Evolutionary conservation across 495 filamentous ascomycete species (phyloP).

Genomic region (Xylona heveae): DNA sequence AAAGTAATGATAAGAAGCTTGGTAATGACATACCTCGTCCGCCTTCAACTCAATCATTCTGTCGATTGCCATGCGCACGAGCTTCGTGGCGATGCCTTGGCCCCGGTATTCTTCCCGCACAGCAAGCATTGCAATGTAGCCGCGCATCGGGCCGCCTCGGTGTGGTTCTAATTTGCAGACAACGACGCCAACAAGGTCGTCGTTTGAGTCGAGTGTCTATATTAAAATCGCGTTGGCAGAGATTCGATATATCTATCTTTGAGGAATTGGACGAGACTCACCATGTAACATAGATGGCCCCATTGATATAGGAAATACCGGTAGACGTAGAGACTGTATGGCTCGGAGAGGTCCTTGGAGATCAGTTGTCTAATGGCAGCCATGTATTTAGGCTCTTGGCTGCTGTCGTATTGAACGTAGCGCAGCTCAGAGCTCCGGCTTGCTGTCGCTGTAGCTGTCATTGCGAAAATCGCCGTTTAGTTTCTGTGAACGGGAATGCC

Average conservation of each 20-base stretch:
- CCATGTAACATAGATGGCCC: constrained; percentile 89
- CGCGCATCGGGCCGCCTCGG: constrained; percentile 55
- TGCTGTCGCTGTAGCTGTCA: too few species aligned
- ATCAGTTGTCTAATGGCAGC: constrained; percentile 81
- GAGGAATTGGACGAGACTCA: constrained; percentile 12
- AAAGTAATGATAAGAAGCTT: background rate
- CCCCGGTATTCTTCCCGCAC: constrained; percentile 59
- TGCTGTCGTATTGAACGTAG: constrained; percentile 68
- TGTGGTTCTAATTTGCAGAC: constrained; percentile 90
- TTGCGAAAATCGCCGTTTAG: too few species aligned
- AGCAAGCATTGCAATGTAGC: constrained; percentile 98
- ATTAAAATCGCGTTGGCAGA: background rate
- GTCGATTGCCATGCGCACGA: constrained; percentile 82
- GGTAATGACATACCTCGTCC: constrained; percentile 42
- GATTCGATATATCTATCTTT: constrained; percentile 10
- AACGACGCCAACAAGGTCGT: constrained; percentile 63
- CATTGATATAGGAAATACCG: constrained; percentile 97
- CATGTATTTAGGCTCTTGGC: constrained; percentile 61
- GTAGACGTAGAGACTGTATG: constrained; percentile 99
- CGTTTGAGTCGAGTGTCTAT: constrained; percentile 40
- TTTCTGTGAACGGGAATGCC: too few species aligned
- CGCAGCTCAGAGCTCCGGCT: constrained; percentile 40
- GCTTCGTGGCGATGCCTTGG: constrained; percentile 63
- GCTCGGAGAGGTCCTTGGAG: constrained; percentile 91
- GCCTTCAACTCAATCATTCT: constrained; percentile 69